Conservation (phyloP, 345 rosid species). For the Gossypium raimondii region DNA sequence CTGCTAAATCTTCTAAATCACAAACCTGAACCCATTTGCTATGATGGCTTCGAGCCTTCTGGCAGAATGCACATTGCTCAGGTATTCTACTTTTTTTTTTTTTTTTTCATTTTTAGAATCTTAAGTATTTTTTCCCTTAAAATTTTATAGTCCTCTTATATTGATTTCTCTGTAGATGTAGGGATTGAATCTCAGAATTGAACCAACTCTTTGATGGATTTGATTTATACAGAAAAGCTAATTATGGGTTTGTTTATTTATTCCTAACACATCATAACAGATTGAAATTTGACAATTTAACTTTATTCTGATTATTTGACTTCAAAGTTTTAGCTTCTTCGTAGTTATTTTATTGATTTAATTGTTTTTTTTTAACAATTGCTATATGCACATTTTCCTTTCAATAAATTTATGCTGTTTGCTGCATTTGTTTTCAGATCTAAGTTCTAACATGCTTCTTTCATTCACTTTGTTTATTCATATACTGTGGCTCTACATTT, state of each 20-base stretch:
- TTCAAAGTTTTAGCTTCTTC: neutral
- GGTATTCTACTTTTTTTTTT: conserved; percentile 26
- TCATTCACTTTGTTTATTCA: neutral
- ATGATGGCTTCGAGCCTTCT: conserved; percentile 94
- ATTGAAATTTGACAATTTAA: neutral
- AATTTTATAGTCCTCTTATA: neutral
- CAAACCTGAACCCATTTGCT: conserved; percentile 77
- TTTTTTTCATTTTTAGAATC: neutral
- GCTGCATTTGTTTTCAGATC: neutral
- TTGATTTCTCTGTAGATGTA: neutral
- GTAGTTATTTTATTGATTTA: neutral
- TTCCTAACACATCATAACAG: neutral
- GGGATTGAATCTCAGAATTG: neutral
- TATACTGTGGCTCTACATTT: neutral
- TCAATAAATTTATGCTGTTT: neutral
- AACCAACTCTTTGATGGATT: neutral
- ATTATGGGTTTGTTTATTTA: neutral
- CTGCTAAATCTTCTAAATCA: conserved; percentile 63
- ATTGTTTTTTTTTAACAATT: neutral
- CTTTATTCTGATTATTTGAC: neutral
- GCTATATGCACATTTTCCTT: neutral
- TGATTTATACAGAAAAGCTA: neutral
- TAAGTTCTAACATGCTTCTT: neutral
- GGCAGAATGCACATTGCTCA: conserved; percentile 97
- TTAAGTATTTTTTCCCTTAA: neutral